Evolutionary conservation across 2,329 filamentous ascomycete genomes (phyloP).

Genomic region (Scopulariopsis brevicaulis): DNA sequence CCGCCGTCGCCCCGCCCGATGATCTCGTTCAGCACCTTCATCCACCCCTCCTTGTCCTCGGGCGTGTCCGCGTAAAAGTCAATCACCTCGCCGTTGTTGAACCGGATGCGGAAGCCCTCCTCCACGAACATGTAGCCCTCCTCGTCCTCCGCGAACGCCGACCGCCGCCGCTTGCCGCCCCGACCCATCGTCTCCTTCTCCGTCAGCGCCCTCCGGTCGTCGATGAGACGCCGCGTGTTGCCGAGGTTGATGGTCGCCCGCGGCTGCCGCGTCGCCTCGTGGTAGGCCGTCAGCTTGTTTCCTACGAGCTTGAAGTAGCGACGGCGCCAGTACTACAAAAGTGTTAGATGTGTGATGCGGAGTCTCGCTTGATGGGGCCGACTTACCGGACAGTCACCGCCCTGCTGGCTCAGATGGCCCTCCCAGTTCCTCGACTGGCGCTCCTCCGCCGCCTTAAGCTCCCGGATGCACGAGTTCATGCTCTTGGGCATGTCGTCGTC

Average conservation of each 20-base stretch:
- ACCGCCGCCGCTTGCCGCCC: slow-evolving; percentile 73
- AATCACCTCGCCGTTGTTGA: slow-evolving; percentile 96
- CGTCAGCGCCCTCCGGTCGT: slow-evolving; percentile 74
- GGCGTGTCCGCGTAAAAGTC: slow-evolving; percentile 94
- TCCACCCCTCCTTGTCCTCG: slow-evolving; percentile 86
- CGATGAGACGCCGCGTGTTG: slow-evolving; percentile 86
- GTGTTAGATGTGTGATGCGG: slow-evolving; percentile 23
- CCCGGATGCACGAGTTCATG: slow-evolving; percentile 92
- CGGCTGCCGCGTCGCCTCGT: slow-evolving; percentile 89
- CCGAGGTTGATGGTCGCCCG: slow-evolving; percentile 93
- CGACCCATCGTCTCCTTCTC: slow-evolving; percentile 73
- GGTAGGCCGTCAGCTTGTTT: slow-evolving; percentile 86
- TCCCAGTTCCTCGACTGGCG: slow-evolving; percentile 70
- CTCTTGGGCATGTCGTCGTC: slow-evolving; percentile 99
- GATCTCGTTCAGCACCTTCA: slow-evolving; percentile 72
- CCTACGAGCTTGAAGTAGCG: slow-evolving; percentile 93
- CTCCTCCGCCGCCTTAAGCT: slow-evolving; percentile 84
- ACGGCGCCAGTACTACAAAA: slow-evolving; percentile 78
- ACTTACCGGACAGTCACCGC: slow-evolving; percentile 92
- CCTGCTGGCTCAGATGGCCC: slow-evolving; percentile 87
- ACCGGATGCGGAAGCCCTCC: slow-evolving; percentile 96
- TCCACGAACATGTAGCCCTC: slow-evolving; percentile 99
- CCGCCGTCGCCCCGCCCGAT: slow-evolving; percentile 40
- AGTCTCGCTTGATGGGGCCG: background rate
- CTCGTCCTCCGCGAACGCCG: slow-evolving; percentile 94